These are phyloP conservation scores for Glycyrrhiza uralensis DNA, from an alignment of 306 rosid genomes.

Conservation along the genomic window DNA sequence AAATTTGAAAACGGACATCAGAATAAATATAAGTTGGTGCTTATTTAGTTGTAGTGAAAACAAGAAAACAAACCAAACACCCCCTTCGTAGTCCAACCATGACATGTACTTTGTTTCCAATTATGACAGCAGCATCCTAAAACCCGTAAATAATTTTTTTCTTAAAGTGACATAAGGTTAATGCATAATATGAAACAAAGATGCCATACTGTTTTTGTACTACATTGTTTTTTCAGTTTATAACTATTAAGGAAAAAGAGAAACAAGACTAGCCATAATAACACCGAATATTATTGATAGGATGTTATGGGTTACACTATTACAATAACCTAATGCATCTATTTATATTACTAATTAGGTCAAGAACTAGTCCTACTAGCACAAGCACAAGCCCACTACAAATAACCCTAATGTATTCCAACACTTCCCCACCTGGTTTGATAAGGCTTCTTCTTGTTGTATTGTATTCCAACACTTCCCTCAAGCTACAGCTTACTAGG, in stretches of 20 bases:
- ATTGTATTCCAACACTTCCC: not conserved
- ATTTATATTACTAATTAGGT: not conserved
- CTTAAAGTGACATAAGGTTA: not conserved
- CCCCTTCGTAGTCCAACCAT: not conserved
- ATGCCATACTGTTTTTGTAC: not conserved
- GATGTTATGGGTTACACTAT: not conserved
- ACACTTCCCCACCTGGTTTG: no score
- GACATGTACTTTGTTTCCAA: not conserved
- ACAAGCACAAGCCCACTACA: not conserved
- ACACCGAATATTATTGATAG: not conserved
- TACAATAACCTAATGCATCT: not conserved
- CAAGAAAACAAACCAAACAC: not conserved
- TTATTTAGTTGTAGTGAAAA: not conserved
- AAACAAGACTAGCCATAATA: not conserved
- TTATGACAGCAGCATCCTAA: slow-evolving; percentile 4
- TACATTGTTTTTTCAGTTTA: not conserved
- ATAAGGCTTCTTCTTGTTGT: no score
- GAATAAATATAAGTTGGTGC: not conserved
- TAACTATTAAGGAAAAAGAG: not conserved
- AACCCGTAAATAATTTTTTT: slow-evolving; percentile 4
- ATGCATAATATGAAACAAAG: slow-evolving; percentile 17
- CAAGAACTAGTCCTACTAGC: not conserved
- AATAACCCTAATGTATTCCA: not conserved
- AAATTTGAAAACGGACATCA: not conserved
- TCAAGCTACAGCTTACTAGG: not conserved